A percentile compares a stretch with the other conserved stretches of the same genome.
Evolutionary conservation across 805 yeast species (phyloP).

Genomic region (Blastobotrys chiropterorum): DNA sequence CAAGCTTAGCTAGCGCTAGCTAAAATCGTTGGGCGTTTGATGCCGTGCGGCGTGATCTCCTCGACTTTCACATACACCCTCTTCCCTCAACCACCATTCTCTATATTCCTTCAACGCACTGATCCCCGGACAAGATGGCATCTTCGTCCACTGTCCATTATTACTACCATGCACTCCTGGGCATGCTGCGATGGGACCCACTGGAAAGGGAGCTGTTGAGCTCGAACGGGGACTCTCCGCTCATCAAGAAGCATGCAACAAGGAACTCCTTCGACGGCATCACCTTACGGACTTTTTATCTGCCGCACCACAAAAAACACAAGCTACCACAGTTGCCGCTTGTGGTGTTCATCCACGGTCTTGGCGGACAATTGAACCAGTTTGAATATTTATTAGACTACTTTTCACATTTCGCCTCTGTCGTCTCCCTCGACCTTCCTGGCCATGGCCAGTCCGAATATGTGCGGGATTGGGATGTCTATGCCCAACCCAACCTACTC

Average conservation of each 20-base stretch:
- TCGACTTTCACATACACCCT: neutral
- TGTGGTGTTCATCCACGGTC: conserved; percentile 70
- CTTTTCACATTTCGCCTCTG: conserved; percentile 55
- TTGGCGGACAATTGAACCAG: conserved; percentile 86
- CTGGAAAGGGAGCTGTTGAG: neutral
- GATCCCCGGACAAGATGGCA: too few species aligned
- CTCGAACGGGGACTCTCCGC: conserved; percentile 15
- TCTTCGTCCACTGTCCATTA: neutral
- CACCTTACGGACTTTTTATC: conserved; percentile 16
- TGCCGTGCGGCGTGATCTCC: too few species aligned
- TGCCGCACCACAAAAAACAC: conserved; percentile 26
- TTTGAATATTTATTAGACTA: conserved; percentile 67
- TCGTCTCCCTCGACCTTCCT: conserved; percentile 74
- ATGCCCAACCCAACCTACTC: conserved; percentile 36
- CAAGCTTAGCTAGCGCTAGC: too few species aligned
- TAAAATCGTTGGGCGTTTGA: too few species aligned
- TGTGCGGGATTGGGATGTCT: conserved; percentile 31
- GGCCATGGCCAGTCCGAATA: conserved; percentile 62
- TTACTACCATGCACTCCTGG: neutral
- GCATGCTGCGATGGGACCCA: neutral
- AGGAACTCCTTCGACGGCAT: neutral
- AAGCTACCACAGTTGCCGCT: conserved; percentile 43
- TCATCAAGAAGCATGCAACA: conserved; percentile 18
- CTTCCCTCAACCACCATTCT: neutral
- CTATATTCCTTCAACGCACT: too few species aligned